These are phyloP conservation scores for Senna tora DNA, from an alignment of 306 rosid species.

Conservation along the genomic window DNA sequence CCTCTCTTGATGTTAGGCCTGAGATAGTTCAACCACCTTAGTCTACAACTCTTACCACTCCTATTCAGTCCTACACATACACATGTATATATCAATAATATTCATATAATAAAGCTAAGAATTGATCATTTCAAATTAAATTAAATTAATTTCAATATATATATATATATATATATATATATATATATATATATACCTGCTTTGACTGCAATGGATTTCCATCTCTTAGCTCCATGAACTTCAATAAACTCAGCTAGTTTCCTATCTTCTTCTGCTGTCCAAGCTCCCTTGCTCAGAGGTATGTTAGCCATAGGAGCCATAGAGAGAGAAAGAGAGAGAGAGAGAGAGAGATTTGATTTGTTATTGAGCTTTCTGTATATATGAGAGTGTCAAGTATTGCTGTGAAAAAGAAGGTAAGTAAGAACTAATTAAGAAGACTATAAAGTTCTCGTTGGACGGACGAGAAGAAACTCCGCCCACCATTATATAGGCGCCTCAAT, in stretches of 20 bases:
- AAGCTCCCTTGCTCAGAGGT: slow-evolving; percentile 56
- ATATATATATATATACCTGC: slow-evolving; percentile 50
- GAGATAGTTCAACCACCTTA: slow-evolving; percentile 70
- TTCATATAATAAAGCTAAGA: too few species aligned
- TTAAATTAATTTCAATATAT: too few species aligned
- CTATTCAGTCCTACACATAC: slow-evolving; percentile 51
- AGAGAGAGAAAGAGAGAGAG: neutral
- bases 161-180: too few species aligned
- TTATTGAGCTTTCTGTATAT: neutral
- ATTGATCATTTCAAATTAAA: too few species aligned
- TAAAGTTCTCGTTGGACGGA: neutral
- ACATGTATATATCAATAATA: too few species aligned
- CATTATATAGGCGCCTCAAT: too few species aligned
- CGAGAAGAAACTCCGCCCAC: too few species aligned
- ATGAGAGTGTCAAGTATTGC: neutral
- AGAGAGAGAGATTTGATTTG: neutral
- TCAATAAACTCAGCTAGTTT: slow-evolving; percentile 59
- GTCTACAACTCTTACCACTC: slow-evolving; percentile 70
- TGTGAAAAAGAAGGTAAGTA: too few species aligned
- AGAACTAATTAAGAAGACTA: neutral
- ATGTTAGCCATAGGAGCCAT: neutral
- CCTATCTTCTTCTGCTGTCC: slow-evolving; percentile 64
- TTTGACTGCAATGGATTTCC: slow-evolving; percentile 59
- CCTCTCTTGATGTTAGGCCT: slow-evolving; percentile 78
- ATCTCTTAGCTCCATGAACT: slow-evolving; percentile 61